Evolutionary conservation across 1,284 basidiomycete species (phyloP).

Genomic region (Schizophyllum amplum): DNA sequence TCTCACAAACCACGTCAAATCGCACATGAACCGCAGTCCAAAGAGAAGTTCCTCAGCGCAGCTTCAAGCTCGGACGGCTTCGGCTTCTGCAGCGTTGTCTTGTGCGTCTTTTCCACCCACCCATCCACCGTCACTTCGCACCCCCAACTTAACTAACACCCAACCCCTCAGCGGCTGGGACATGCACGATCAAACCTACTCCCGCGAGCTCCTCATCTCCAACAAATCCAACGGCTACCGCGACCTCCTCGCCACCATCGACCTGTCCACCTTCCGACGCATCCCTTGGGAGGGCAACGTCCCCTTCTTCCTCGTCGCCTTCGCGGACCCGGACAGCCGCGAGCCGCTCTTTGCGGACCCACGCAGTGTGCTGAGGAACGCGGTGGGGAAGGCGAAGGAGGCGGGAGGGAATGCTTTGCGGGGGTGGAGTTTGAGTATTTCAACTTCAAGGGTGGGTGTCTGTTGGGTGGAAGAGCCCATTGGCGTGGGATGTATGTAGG

Average conservation of each 20-base stretch:
- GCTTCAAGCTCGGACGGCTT: constrained; percentile 78
- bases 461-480: neutral
- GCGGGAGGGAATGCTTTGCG: constrained; percentile 58
- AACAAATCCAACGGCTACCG: constrained; percentile 85
- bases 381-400: constrained; percentile 40
- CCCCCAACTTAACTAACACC: neutral
- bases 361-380: constrained; percentile 66
- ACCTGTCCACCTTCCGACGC: constrained; percentile 77
- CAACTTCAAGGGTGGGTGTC: constrained; percentile 72
- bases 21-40: too few species aligned
- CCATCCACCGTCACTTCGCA: neutral
- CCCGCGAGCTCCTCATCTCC: constrained; percentile 80
- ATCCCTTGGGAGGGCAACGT: constrained; percentile 91
- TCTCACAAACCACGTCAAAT: too few species aligned
- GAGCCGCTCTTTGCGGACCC: constrained; percentile 79
- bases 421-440: constrained; percentile 97
- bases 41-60: constrained; percentile 85
- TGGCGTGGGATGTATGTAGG: neutral
- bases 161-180: constrained; percentile 65
- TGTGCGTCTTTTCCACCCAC: too few species aligned
- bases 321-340: constrained; percentile 78
- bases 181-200: constrained; percentile 79
- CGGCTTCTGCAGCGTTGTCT: constrained; percentile 89
- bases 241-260: constrained; percentile 80
- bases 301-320: constrained; percentile 90